Conservation (phyloP, 108 stramenopile genomes). For the Cylindrotheca closterium region DNA sequence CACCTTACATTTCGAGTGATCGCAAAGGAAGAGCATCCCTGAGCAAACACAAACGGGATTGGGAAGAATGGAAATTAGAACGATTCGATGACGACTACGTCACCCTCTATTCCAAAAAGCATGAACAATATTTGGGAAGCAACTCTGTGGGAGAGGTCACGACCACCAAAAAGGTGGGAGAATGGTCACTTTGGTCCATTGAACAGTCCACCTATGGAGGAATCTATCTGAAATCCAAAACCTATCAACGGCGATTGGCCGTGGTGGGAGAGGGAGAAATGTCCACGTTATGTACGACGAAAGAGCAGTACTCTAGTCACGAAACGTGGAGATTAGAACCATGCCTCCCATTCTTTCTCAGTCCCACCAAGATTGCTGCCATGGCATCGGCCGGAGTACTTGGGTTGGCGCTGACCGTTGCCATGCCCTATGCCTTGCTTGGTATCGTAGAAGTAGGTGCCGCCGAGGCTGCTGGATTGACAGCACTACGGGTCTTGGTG, state of each 20-base stretch:
- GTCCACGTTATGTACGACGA: conserved; percentile 11
- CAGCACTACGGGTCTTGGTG: conserved; percentile 11
- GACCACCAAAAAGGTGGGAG: conserved; percentile 22
- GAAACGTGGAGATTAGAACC: conserved; percentile 29
- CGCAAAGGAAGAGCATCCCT: conserved; percentile 9
- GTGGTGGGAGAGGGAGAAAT: not conserved
- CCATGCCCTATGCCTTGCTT: conserved; percentile 34
- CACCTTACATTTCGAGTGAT: conserved; percentile 14
- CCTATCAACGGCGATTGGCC: conserved; percentile 17
- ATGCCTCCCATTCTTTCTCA: conserved; percentile 14
- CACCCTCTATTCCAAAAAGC: conserved; percentile 20
- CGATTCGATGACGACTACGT: not conserved
- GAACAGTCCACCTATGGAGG: conserved; percentile 19
- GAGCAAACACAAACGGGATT: conserved; percentile 9
- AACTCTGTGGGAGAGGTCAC: conserved; percentile 25
- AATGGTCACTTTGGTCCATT: conserved; percentile 27
- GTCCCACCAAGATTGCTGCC: conserved; percentile 22
- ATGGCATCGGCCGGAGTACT: conserved; percentile 9
- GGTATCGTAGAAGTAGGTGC: conserved; percentile 15
- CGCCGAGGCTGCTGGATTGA: conserved; percentile 11
- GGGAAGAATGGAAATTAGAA: conserved; percentile 38
- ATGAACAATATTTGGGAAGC: conserved; percentile 33
- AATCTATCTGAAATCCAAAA: conserved; percentile 18
- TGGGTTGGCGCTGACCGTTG: conserved; percentile 18
- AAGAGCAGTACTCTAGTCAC: not conserved